These are phyloP conservation scores for Elasticomyces elasticus DNA, from an alignment of 495 filamentous ascomycete species.

Conservation along the genomic window DNA sequence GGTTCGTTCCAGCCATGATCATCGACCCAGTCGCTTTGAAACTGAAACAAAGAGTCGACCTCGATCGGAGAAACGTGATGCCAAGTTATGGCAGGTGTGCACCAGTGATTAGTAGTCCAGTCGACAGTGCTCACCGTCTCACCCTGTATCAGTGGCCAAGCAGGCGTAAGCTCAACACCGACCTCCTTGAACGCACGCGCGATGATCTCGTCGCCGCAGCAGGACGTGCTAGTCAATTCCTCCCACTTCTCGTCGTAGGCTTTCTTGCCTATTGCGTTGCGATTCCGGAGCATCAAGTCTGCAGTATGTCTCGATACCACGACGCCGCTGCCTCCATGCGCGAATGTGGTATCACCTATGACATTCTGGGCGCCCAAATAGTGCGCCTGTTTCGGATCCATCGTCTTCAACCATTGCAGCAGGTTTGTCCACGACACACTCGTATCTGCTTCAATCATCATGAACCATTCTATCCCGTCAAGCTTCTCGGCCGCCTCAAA, in stretches of 20 bases:
- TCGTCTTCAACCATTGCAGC: conserved; percentile 14
- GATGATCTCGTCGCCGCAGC: conserved; percentile 62
- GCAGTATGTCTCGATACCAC: conserved; percentile 15
- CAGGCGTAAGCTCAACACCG: conserved; percentile 39
- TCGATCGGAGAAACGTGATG: conserved; percentile 48
- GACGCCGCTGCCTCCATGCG: conserved; percentile 23
- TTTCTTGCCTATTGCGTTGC: conserved; percentile 21
- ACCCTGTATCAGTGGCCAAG: conserved; percentile 49
- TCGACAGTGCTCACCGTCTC: conserved; percentile 43
- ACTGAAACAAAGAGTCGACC: conserved; percentile 44
- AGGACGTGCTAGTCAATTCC: conserved; percentile 43
- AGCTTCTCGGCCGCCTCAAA: conserved; percentile 24
- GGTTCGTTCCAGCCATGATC: conserved; percentile 26
- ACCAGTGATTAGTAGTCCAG: conserved; percentile 47
- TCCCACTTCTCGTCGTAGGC: conserved; percentile 43
- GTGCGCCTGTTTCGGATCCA: conserved; percentile 14
- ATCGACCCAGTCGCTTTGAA: conserved; percentile 27
- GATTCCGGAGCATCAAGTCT: conserved; percentile 3
- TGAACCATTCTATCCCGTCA: conserved; percentile 22
- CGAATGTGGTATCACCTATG: conserved; percentile 19
- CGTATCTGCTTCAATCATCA: conserved; percentile 25
- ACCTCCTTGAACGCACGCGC: conserved; percentile 47
- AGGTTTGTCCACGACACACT: conserved; percentile 23
- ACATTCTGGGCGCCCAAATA: conserved; percentile 23
- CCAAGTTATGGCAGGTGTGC: conserved; percentile 49